phyloP scores from a whole-genome alignment of 805 yeast species.

The Pichia nanzhaoensis region DNA sequence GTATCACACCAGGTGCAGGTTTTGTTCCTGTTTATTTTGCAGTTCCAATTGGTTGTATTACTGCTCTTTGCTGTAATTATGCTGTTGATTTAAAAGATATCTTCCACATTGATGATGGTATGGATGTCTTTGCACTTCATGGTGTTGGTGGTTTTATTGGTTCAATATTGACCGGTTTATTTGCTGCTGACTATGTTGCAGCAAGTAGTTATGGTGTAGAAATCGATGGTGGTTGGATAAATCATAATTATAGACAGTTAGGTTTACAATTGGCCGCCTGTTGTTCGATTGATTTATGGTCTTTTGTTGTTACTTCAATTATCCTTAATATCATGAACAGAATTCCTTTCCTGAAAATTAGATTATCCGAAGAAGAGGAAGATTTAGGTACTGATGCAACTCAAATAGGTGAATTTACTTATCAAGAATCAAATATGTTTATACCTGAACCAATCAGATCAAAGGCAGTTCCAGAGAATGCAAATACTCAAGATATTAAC shows the following conservation, averaged over 20 bases:
- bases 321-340: conserved; percentile 61
- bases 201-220: conserved; percentile 64
- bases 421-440: conserved; percentile 55
- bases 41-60: conserved; percentile 72
- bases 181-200: conserved; percentile 86
- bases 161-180: conserved; percentile 78
- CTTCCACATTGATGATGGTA: conserved; percentile 83
- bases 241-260: conserved; percentile 74
- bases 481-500: conserved; percentile 20
- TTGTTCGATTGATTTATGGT: conserved; percentile 64
- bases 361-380: conserved; percentile 84
- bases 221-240: conserved; percentile 83
- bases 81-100: conserved; percentile 74
- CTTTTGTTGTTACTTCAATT: conserved; percentile 65
- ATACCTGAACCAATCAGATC: conserved; percentile 73
- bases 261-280: conserved; percentile 85
- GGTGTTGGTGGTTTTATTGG: conserved; percentile 92
- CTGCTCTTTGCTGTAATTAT: conserved; percentile 73
- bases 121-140: conserved; percentile 90
- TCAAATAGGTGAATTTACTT: conserved; percentile 87
- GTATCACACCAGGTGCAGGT: conserved; percentile 96
- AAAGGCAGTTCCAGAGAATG: conserved; percentile 17
- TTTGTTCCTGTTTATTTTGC: conserved; percentile 89
- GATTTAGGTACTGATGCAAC: conserved; percentile 81
- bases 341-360: conserved; percentile 73